A percentile compares a stretch with the other conserved stretches of the same genome.
Evolutionary conservation across 192 early-diverging fungal genomes (phyloP).

Genomic region (Podochytrium sp.): DNA sequence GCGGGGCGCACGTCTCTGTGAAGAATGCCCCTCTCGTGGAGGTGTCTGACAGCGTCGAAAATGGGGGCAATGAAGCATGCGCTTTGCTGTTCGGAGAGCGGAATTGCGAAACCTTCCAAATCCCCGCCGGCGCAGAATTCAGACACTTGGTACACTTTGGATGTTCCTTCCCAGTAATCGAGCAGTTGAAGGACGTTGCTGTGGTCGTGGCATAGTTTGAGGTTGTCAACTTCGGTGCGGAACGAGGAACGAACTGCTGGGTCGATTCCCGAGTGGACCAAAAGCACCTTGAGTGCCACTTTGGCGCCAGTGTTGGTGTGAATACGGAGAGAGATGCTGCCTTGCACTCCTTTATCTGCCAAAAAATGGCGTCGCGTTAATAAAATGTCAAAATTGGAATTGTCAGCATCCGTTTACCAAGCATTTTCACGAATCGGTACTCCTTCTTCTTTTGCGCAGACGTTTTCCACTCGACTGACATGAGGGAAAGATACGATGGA

Average conservation of each 20-base stretch:
- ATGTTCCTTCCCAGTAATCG: slow-evolving; percentile 25
- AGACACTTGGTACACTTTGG: slow-evolving; percentile 23
- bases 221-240: slow-evolving; percentile 17
- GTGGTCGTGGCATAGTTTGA: neutral
- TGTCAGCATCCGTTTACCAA: neutral
- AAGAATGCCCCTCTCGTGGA: slow-evolving; percentile 14
- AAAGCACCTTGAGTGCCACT: slow-evolving; percentile 22
- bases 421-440: slow-evolving; percentile 10
- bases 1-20: slow-evolving; percentile 25
- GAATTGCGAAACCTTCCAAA: neutral
- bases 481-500: neutral
- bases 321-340: slow-evolving; percentile 6
- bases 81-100: slow-evolving; percentile 1
- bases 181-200: slow-evolving; percentile 11
- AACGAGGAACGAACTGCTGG: slow-evolving; percentile 2
- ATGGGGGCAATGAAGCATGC: slow-evolving; percentile 11
- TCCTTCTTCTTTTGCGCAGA: slow-evolving; percentile 12
- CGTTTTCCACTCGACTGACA: neutral
- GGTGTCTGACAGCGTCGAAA: slow-evolving; percentile 21
- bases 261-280: neutral
- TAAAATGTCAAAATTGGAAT: neutral
- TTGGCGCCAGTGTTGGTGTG: slow-evolving; percentile 8
- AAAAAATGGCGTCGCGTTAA: too few species aligned
- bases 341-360: slow-evolving; percentile 16
- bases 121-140: slow-evolving; percentile 20